phyloP scores from a whole-genome alignment of 192 early-diverging fungal species.

The Haplosporangium gracile region DNA sequence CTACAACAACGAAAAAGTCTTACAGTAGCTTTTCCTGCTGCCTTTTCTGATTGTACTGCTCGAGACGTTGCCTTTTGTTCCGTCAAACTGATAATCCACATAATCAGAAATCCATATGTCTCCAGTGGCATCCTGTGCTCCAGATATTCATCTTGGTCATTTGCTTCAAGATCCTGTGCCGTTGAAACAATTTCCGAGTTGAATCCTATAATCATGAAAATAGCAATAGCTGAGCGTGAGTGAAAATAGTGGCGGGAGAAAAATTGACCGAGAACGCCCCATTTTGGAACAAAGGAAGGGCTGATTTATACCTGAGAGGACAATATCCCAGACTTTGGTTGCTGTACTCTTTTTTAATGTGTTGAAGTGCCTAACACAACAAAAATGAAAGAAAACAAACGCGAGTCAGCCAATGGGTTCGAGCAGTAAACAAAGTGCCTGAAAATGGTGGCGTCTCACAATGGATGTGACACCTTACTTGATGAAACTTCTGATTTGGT shows the following conservation, averaged over 20 bases:
- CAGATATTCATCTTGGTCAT: slow-evolving; percentile 81
- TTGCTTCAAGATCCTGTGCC: slow-evolving; percentile 68
- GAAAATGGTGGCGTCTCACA: background rate
- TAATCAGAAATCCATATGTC: slow-evolving; percentile 86
- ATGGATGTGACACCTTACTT: slow-evolving; percentile 62
- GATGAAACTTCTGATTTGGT: slow-evolving; percentile 76
- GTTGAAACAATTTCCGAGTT: slow-evolving; percentile 73
- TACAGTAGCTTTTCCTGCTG: slow-evolving; percentile 33
- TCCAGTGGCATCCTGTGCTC: slow-evolving; percentile 77
- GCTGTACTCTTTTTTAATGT: slow-evolving; percentile 42
- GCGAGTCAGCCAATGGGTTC: background rate
- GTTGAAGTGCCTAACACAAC: slow-evolving; percentile 35
- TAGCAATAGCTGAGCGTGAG: background rate
- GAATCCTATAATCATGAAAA: slow-evolving; percentile 66
- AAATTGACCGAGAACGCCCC: background rate
- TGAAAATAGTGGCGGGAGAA: background rate
- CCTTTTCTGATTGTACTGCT: slow-evolving; percentile 40
- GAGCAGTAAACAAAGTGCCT: no score
- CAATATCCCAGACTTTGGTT: slow-evolving; percentile 54
- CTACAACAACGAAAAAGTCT: background rate
- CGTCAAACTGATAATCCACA: slow-evolving; percentile 82
- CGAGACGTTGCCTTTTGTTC: slow-evolving; percentile 70
- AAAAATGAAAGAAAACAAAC: background rate
- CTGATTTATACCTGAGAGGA: slow-evolving; percentile 37
- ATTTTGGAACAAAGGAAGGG: background rate